A percentile compares a stretch with the other conserved stretches of the same genome.
These are phyloP conservation scores for Lavandula angustifolia DNA, from an alignment of 257 asterid genomes.

Conservation along the genomic window DNA sequence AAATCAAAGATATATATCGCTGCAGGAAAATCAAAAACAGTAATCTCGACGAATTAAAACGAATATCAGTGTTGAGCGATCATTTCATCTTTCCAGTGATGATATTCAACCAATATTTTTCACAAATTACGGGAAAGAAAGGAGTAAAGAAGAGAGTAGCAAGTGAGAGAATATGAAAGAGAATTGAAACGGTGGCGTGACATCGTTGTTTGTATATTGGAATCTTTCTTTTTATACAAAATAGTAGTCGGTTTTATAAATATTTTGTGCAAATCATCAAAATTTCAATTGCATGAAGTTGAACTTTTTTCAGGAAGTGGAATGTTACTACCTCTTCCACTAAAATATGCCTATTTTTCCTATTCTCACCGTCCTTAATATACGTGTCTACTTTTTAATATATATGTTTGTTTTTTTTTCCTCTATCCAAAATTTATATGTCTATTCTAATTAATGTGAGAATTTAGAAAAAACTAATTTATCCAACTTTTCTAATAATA, in stretches of 20 bases:
- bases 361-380: too few relatives aligned
- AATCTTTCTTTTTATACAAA: background rate
- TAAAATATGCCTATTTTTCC: background rate
- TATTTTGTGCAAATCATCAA: background rate
- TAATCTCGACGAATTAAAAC: constrained; percentile 35
- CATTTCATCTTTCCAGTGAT: constrained; percentile 13
- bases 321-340: background rate
- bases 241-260: constrained; percentile 9
- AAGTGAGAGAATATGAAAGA: constrained; percentile 15
- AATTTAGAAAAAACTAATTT: too few relatives aligned
- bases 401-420: too few relatives aligned
- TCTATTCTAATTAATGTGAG: too few relatives aligned
- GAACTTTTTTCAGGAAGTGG: background rate
- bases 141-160: constrained; percentile 14
- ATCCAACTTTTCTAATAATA: too few relatives aligned
- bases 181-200: constrained; percentile 29
- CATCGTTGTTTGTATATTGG: constrained; percentile 3
- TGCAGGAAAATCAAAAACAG: constrained; percentile 11
- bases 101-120: constrained; percentile 16
- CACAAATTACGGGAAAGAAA: background rate
- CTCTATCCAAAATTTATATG: too few relatives aligned
- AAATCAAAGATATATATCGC: constrained; percentile 1
- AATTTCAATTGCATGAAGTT: constrained; percentile 10
- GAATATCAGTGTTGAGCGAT: constrained; percentile 10
- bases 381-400: too few relatives aligned